Evolutionary conservation across 2,329 filamentous ascomycete genomes (phyloP), one percentile per base, ranked within the genome.

Genomic region (Dendryphion nanum): DNA sequence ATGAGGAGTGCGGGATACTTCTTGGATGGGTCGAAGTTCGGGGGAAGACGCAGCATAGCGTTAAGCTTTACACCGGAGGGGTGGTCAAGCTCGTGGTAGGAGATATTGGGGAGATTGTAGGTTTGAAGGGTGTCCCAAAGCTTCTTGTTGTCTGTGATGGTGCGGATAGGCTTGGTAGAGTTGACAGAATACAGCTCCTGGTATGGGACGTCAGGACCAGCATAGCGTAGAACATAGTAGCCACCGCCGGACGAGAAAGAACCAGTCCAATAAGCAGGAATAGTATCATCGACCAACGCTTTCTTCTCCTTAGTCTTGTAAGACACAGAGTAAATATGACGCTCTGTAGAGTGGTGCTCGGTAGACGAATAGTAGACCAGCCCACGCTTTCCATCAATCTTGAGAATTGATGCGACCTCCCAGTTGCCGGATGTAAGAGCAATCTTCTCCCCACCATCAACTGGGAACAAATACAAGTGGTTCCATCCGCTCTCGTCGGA

Each of bases 1-100:
- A 77, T 81, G 53, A 86, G 81, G 0, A 87, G 68, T 2, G 81
- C 73, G 0, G 83, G 82, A 54, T 86, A 86, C 48, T 81, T 79
- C 64, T 80, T 81, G 12, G 63, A 54, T 0, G 78, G 63, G 55
- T 83, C 72, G 45, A 86, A 86, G 59, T 80, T 79, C 10, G 79
- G 74, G 0, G 83, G 83, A 0, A 85, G 74, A 4, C 75, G 75
- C 49, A 85, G 75, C 73, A 81, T 79, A 19, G 83, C 80, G 53
- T 84, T 83, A 30, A 86, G 61, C 1, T 62, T 74, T 55, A 76
- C 80, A 6, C 81, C 81, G 16, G 77, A 75, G 0, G 81, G 79
- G 44, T 83, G 79, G 20, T 74, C 57, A 2, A 86, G 73, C 32
- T 82, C 80, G 35, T 79, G 75, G 64, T 79, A 85, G 6, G 75